phyloP scores from a whole-genome alignment of 2,329 filamentous ascomycete species.

The Lachnellula cervina region DNA sequence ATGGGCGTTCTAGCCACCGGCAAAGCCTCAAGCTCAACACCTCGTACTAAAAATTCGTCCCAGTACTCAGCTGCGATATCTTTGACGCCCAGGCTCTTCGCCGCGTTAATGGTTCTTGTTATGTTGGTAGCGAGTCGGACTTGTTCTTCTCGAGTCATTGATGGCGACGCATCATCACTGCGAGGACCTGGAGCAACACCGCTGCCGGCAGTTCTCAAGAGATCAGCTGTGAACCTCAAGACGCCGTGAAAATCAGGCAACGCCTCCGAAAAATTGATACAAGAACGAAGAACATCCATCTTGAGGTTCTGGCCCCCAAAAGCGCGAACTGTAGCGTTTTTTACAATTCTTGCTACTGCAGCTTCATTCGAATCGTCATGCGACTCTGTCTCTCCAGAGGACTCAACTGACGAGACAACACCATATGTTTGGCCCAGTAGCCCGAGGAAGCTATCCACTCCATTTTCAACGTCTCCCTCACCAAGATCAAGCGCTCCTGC shows the following conservation, averaged over 20 bases:
- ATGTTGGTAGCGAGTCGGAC: constrained; percentile 79
- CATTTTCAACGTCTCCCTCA: constrained; percentile 60
- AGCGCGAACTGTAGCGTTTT: constrained; percentile 51
- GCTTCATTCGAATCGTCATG: constrained; percentile 47
- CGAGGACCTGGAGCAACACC: constrained; percentile 69
- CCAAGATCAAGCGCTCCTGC: constrained; percentile 55
- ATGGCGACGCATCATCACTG: constrained; percentile 63
- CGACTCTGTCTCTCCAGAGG: constrained; percentile 1
- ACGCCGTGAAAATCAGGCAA: constrained; percentile 88
- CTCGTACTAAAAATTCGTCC: constrained; percentile 90
- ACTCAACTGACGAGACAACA: constrained; percentile 39
- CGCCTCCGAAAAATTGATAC: constrained; percentile 90
- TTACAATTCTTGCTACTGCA: constrained; percentile 53
- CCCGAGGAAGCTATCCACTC: constrained; percentile 59
- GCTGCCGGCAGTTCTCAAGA: constrained; percentile 77
- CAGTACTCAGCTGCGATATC: constrained; percentile 80
- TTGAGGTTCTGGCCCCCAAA: constrained; percentile 81
- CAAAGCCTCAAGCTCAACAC: constrained; percentile 63
- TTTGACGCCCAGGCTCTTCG: constrained; percentile 66
- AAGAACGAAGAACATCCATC: constrained; percentile 80
- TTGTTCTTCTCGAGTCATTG: constrained; percentile 77
- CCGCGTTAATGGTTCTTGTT: constrained; percentile 73
- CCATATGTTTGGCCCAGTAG: constrained; percentile 60
- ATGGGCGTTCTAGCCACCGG: constrained; percentile 58
- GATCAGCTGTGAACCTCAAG: constrained; percentile 77